Evolutionary conservation across 768 basidiomycete species (phyloP), one percentile per base, ranked within the genome.

Genomic region (Boletus huronensis): DNA sequence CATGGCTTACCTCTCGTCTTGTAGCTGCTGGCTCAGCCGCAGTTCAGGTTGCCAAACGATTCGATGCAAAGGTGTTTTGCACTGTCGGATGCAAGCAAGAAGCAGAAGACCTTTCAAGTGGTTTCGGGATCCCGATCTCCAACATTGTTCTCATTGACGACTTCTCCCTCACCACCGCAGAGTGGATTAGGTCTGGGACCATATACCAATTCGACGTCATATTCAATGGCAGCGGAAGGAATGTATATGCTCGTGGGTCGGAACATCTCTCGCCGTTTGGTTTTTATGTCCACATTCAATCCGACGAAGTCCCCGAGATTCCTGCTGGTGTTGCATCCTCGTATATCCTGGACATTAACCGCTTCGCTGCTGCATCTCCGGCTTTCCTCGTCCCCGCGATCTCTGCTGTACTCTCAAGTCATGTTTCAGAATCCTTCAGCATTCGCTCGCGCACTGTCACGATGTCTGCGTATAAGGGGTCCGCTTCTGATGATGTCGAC

Each of bases 251-350:
- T 19, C 53, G 48, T 23, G 66, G 61, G 3, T 41, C 31, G 0
- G 60, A 70, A 19, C 19, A 57, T 31, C 59, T 69, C 16, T 68
- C 68, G 8, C 48, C 56, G 2, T 60, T 70, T 17, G 68, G 68
- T 4, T 56, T 48, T 3, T 69, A 70, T 11, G 46, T 69, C 32
- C 68, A 68, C 21, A 35, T 64, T 34, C 64, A 60, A 45, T 61
- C 51, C 38, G 48, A 55, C 26, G 59, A 59, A 14, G 21, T 26
- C 26, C 41, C 53, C n/a, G 31, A 60, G 17, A 49, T 69, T 28
- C 66, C 66, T 0, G 31, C 58, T n/a, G 64, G 58, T 9, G 55
- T 41, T 26, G 50, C 59, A 11, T 61, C 55, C 23, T 58, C 60
- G 0, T 51, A 64, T 17, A 13, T 68, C 38, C 23, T 69, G 35